phyloP scores from a whole-genome alignment of 345 rosid genomes.

The Populus nigra region DNA sequence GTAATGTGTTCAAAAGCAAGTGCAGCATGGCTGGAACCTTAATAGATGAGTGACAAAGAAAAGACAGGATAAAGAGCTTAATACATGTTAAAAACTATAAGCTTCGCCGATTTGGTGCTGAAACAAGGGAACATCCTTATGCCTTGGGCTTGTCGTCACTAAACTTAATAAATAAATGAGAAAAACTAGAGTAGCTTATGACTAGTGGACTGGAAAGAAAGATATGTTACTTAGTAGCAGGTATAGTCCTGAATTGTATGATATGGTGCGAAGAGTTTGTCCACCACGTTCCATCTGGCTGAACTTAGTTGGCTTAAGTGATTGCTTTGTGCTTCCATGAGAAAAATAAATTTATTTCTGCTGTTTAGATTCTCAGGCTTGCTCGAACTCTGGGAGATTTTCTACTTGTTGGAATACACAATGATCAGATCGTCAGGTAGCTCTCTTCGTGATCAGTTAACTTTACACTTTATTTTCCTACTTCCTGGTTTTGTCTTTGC shows the following conservation, averaged over 20 bases:
- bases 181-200: not conserved
- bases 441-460: not conserved
- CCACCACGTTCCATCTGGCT: not conserved
- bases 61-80: not conserved
- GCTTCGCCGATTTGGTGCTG: not conserved
- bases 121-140: not conserved
- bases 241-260: not conserved
- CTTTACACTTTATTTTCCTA: not conserved
- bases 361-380: conserved; percentile 49
- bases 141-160: not conserved
- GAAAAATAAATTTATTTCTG: not conserved
- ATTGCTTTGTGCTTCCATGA: not conserved
- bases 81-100: not conserved
- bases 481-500: not conserved
- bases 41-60: not conserved
- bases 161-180: not conserved
- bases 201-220: not conserved
- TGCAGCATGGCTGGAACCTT: not conserved
- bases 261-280: not conserved
- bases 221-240: not conserved
- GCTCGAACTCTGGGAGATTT: conserved; percentile 77
- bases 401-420: conserved; percentile 73
- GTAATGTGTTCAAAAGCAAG: not conserved
- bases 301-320: not conserved
- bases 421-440: conserved; percentile 69